phyloP scores from a whole-genome alignment of 1,284 basidiomycete genomes.

The Ceratobasidium sp. region DNA sequence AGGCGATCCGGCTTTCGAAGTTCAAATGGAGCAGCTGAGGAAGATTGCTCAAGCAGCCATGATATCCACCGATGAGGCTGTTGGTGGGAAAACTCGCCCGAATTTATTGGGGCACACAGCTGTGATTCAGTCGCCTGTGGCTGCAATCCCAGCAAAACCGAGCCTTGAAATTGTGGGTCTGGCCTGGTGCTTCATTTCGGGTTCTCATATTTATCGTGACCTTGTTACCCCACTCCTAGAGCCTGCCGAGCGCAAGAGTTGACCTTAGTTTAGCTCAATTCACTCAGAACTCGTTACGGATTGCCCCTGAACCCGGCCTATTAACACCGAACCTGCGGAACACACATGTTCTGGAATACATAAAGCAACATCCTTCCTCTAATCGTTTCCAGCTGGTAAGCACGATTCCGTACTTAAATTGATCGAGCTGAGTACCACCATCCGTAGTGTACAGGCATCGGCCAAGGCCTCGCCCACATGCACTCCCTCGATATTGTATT shows the following conservation, averaged over 20 bases:
- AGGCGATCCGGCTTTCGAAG: conserved; percentile 7
- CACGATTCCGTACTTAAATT: neutral
- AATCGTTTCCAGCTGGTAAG: conserved; percentile 18
- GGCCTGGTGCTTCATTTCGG: neutral
- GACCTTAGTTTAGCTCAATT: neutral
- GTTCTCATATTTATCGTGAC: neutral
- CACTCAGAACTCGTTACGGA: neutral
- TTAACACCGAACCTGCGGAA: neutral
- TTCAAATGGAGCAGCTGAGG: conserved; percentile 18
- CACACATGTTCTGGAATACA: conserved; percentile 24
- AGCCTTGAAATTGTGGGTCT: neutral
- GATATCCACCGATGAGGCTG: conserved; percentile 16
- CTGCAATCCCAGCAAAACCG: neutral
- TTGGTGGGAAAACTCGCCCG: neutral
- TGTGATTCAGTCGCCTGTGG: neutral
- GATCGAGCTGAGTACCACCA: neutral
- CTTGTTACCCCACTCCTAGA: neutral
- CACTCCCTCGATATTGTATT: conserved; percentile 1
- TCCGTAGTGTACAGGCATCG: conserved; percentile 3
- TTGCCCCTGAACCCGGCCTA: neutral
- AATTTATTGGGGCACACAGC: neutral
- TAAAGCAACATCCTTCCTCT: conserved; percentile 2
- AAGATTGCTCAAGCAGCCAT: conserved; percentile 21
- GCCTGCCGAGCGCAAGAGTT: neutral
- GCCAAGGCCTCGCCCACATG: conserved; percentile 21